Evolutionary conservation across 805 yeast species (phyloP), one percentile per base, ranked within the genome.

Genomic region (Tanozyma kutaoensis): DNA sequence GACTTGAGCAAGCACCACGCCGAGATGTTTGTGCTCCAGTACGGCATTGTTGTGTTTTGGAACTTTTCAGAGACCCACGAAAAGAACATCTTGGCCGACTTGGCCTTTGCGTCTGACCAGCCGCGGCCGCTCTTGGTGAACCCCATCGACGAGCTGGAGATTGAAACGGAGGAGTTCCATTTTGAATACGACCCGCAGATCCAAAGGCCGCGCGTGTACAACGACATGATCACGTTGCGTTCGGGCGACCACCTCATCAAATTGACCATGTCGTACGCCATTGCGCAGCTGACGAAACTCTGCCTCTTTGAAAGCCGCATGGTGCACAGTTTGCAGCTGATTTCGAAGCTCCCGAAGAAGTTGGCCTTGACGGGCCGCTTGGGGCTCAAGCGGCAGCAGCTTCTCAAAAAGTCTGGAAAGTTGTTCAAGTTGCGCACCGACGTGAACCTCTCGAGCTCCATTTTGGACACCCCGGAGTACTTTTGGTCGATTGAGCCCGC

Each of bases 11-110:
- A 69, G 36, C 81, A 76, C 46, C 63, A 59, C 29, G 88, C 95
- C 0, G 97, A 88, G 43, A 66, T 91, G 62, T 91, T 91, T 43
- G 69, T 91, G 10, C 73, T 88, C 46, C 75, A 72, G 28, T 91
- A 91, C 47, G 98, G 98, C 13, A 93, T 88, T 10, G 84, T 91
- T n/a, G 96, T 91, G 13, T 86, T 91, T 44, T 91, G 98, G 98
- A 91, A 91, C 45, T 85, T 91, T 40, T 73, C 88, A 3, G 95
- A 85, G 45, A 62, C 70, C 6, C 95, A 91, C 45, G 98, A 91
- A 43, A 85, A 85, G 55, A 91, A 88, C 42, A 72, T 91, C 12
- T 62, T 91, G 29, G 97, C 96, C 1, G 98, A 91, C 45, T 60
- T 91, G 36, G 78, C 76, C n/a, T 73, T 78, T 52, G 82, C 82